Evolutionary conservation across 1,139 yeast genomes (phyloP), one percentile per base, ranked within the genome.

Genomic region (Ogataea hybrid): DNA sequence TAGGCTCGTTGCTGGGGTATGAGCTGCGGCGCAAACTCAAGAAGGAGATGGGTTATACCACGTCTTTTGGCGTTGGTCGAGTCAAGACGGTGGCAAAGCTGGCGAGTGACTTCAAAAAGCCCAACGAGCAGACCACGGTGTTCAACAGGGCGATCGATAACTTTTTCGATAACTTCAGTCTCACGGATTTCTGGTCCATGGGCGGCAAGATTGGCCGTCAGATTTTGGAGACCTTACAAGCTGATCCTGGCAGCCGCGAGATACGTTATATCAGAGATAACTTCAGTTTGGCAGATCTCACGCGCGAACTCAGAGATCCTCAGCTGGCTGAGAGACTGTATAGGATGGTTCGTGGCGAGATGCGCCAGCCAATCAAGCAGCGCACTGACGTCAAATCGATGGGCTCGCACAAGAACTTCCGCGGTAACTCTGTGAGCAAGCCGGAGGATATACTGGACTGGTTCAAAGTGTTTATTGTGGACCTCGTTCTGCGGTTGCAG

Each of bases 151-250:
- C 75, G 20, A 67, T 81, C 1, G 53, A 66, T 3, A 54, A 58
- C 1, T 92, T 90, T 57, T 61, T 90, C 11, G 68, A 68, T 29
- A 69, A 73, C 36, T 83, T 84, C 57, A 79, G 80, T 45, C 60
- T 92, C 17, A 75, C 77, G 1, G 96, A 90, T 54, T 75, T 90
- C 44, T 84, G 95, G 71, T 90, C 96, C 0, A 69, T 90, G 71
- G 98, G 98, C 4, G 98, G 98, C 2, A 87, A 86, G 54, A 67
- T 75, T 6, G 98, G 98, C 0, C 81, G 81, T 8, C 65, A 67
- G n/a, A 67, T 89, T 0, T 53, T 73, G 18, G 61, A 65, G 14
- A 61, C 68, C 25, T 64, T 81, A 23, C 66, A 68, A 5, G 63
- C 76, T 0, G 81, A 81, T 0, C 37, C 48, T 8, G 51, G 43